Percentiles rank a stretch among this genome's conserved stretches.
Conservation (phyloP, 1,284 basidiomycete genomes). For the Testicularia cyperi region DNA sequence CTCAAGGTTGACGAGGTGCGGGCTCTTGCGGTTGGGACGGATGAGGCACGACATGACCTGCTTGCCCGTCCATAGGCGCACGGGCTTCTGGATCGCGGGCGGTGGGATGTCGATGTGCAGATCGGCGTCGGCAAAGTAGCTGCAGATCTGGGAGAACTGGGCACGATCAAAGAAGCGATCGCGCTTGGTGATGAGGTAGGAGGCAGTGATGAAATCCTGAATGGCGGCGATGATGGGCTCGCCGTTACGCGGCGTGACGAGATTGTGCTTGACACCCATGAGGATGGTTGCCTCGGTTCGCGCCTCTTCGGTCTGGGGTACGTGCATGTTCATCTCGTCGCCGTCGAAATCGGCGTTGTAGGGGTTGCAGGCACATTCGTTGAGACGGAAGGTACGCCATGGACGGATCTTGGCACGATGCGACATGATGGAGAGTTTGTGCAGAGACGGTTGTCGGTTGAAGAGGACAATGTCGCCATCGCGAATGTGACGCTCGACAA, state of each 20-base stretch:
- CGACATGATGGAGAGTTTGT: constrained; percentile 82
- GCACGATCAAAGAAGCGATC: constrained; percentile 92
- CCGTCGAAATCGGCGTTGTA: constrained; percentile 99
- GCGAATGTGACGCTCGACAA: constrained; percentile 88
- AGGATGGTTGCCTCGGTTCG: constrained; percentile 94
- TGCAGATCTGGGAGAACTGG: constrained; percentile 95
- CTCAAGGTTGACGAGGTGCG: constrained; percentile 82
- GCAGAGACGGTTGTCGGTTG: constrained; percentile 97
- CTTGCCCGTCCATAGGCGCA: constrained; percentile 94
- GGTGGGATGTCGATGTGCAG: constrained; percentile 93
- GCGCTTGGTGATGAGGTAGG: constrained; percentile 87
- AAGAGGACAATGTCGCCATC: constrained; percentile 98
- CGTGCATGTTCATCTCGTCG: constrained; percentile 98
- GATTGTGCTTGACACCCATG: constrained; percentile 96
- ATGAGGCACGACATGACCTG: constrained; percentile 96
- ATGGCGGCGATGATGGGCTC: constrained; percentile 59
- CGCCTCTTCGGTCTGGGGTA: constrained; percentile 98
- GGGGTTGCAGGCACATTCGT: constrained; percentile 98
- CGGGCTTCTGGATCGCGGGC: constrained; percentile 90
- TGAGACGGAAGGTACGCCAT: constrained; percentile 94
- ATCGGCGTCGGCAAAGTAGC: constrained; percentile 87
- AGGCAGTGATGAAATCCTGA: constrained; percentile 64
- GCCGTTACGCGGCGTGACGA: constrained; percentile 69
- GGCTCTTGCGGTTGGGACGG: constrained; percentile 83
- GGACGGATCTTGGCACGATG: constrained; percentile 93